Percentiles rank a stretch among this genome's conserved stretches.
phyloP scores from a whole-genome alignment of 352 stramenopile species.

The Globisporangium recalcitrans region DNA sequence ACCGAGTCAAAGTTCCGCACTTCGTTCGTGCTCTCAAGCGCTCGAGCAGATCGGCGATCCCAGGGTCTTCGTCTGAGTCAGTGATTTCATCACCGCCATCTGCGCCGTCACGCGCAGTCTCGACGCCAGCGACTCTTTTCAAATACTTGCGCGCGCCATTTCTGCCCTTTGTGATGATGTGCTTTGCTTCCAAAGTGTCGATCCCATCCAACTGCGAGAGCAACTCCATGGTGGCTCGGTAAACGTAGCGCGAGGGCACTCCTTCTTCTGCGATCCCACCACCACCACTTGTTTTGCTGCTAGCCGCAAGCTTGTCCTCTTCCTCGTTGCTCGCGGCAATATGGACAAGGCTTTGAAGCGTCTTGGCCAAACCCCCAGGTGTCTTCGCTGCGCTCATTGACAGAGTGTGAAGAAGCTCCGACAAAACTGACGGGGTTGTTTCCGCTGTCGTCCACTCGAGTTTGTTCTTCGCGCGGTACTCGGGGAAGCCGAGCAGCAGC shows the following conservation, averaged over 20 bases:
- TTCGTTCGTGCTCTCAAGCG: conserved; percentile 7
- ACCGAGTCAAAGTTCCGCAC: conserved; percentile 18
- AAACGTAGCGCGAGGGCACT: conserved; percentile 44
- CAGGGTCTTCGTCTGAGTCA: not conserved
- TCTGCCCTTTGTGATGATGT: conserved; percentile 34
- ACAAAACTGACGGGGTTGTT: conserved; percentile 14
- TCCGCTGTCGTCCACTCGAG: conserved; percentile 43
- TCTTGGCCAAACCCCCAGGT: not conserved
- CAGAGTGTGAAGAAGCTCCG: conserved; percentile 18
- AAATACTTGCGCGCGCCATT: conserved; percentile 33
- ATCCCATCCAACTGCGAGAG: conserved; percentile 35
- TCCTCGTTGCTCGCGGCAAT: conserved; percentile 1
- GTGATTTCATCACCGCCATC: not conserved
- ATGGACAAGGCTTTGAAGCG: not conserved
- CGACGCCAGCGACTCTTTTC: conserved; percentile 4
- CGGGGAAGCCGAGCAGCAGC: conserved; percentile 56
- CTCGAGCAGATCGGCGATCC: not conserved
- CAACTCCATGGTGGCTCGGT: conserved; percentile 44
- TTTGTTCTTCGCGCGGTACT: conserved; percentile 55
- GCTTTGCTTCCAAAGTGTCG: conserved; percentile 45
- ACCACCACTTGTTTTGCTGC: conserved; percentile 10
- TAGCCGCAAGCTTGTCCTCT: not conserved
- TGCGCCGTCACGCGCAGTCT: conserved; percentile 1
- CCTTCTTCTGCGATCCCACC: conserved; percentile 37
- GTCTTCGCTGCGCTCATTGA: conserved; percentile 5